These are phyloP conservation scores for Penicillium sp. DNA, from an alignment of 2,329 filamentous ascomycete genomes.

Conservation along the genomic window DNA sequence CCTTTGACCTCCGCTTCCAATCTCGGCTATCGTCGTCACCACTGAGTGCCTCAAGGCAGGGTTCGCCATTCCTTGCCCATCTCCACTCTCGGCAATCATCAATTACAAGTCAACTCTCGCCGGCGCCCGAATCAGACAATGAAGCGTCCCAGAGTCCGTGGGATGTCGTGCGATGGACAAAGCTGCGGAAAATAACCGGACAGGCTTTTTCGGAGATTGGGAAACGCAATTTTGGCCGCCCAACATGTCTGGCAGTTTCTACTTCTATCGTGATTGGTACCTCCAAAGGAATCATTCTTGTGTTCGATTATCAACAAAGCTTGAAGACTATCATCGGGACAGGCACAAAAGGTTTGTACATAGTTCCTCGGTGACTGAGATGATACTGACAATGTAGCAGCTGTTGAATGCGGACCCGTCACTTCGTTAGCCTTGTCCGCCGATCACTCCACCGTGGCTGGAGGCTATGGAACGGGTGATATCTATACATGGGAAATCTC, in stretches of 20 bases:
- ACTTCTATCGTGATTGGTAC: constrained; percentile 87
- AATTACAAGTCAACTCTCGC: constrained; percentile 62
- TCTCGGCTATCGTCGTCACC: constrained; percentile 69
- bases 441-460: constrained; percentile 86
- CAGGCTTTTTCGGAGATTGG: constrained; percentile 91
- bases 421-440: constrained; percentile 86
- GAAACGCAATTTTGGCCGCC: constrained; percentile 83
- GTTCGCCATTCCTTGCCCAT: constrained; percentile 72
- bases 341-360: constrained; percentile 70
- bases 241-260: constrained; percentile 83
- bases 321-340: constrained; percentile 90
- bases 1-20: constrained; percentile 92
- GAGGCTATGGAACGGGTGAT: constrained; percentile 79
- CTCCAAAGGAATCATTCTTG: constrained; percentile 84
- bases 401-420: constrained; percentile 82
- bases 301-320: constrained; percentile 97
- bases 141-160: constrained; percentile 76
- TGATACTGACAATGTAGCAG: constrained; percentile 42
- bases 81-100: constrained; percentile 77
- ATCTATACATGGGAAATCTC: constrained; percentile 97
- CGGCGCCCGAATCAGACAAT: constrained; percentile 57
- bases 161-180: constrained; percentile 97
- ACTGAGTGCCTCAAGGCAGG: constrained; percentile 58
- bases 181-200: constrained; percentile 77
- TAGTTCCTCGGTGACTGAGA: no score